Base-by-base conservation (phyloP, 441 rosid species). In the Theobroma grandiflorum region DNA sequence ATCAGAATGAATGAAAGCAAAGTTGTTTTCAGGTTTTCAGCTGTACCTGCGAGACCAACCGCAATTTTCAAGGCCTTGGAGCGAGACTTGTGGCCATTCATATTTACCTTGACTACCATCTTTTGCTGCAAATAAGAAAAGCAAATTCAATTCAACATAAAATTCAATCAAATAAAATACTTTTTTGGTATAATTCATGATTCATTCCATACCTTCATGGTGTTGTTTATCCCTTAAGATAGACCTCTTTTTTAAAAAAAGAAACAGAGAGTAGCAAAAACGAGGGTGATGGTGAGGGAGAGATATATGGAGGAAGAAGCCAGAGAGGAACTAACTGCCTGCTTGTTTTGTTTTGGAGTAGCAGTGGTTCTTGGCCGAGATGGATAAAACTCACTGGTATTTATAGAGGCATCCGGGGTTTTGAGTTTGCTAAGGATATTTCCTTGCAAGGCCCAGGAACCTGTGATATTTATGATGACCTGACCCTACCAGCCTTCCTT, bases 61-160 rank as follows among this genome's bases (percentile, higher is more conserved):
- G 79, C 89, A 40, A 82, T 80, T 76, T 72, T 76, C 79, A 88
- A 0, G 33, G 88, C 91, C 78, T 85, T 86, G 38, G 79, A 10
- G 76, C 83, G 82, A 22, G 38, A 81, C 67, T 86, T 86, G 0
- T 31, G 2, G 43, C 57, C n/a, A 1, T 75, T 35, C 82, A 81
- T 35, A 4, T 78, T 4, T 20, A 88, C 84, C 45, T 73, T 78
- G 72, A 90, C 80, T 78, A 86, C 86, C 14, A 84, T 18, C 86
- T 84, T 88, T 88, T 87, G 79, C 88, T 88, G 87, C 45, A 77
- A 9, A 62, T 68, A 58, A 6, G 49, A 4, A 11, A 55, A 26
- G 4, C 4, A 26, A 47, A 8, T 14, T 7, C n/a, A 72, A 0
- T 42, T 2, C 14, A 11, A 6, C n/a, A 16, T 16, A 49, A n/a